Evolutionary conservation across 2,329 filamentous ascomycete genomes (phyloP).

Genomic region (Scedosporium dehoogii): DNA sequence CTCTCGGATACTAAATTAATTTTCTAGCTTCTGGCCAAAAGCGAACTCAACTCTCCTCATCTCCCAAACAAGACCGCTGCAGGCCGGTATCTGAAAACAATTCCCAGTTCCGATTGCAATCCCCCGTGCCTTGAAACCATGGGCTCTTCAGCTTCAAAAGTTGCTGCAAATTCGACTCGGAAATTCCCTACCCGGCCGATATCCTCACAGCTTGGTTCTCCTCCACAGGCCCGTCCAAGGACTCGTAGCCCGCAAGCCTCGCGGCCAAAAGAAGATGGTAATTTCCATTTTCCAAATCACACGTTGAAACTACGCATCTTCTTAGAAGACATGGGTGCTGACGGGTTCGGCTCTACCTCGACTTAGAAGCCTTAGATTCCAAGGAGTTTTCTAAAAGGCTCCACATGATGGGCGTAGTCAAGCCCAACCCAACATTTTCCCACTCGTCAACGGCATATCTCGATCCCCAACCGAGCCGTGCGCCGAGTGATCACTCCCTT

Average conservation of each 20-base stretch:
- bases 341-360: conserved; percentile 14
- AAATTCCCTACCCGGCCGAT: conserved; percentile 33
- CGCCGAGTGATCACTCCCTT: neutral
- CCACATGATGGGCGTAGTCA: conserved; percentile 42
- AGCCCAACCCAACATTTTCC: conserved; percentile 44
- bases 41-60: too few species aligned
- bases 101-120: neutral
- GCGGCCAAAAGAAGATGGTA: conserved; percentile 22
- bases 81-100: neutral
- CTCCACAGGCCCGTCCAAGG: conserved; percentile 10
- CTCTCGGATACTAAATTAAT: too few species aligned
- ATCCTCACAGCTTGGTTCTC: conserved; percentile 14
- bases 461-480: neutral
- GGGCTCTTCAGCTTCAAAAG: conserved; percentile 38
- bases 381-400: conserved; percentile 41
- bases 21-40: too few species aligned
- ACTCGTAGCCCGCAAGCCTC: conserved; percentile 10
- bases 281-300: neutral
- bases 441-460: conserved; percentile 34
- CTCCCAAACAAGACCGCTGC: neutral
- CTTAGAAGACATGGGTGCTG: conserved; percentile 30
- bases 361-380: conserved; percentile 13
- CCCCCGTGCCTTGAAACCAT: conserved; percentile 17
- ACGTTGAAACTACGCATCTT: conserved; percentile 24
- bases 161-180: conserved; percentile 27